A percentile compares a stretch with the other conserved stretches of the same genome.
phyloP scores from a whole-genome alignment of 2,329 filamentous ascomycete genomes.

The Davidsoniella australis region DNA sequence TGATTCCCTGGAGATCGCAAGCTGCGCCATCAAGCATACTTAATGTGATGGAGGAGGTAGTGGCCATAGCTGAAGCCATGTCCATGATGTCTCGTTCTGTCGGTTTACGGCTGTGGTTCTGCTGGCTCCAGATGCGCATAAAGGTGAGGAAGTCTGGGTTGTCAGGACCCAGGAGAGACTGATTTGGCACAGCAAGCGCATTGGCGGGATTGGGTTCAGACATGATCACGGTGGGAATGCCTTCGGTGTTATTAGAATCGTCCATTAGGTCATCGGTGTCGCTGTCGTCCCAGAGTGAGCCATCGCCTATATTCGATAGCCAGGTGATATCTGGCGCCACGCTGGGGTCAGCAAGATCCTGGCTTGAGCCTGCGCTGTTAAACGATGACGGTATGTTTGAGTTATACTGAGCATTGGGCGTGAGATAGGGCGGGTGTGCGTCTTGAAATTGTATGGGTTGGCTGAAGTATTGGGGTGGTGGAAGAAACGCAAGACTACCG shows the following conservation, averaged over 20 bases:
- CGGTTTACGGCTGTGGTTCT: not conserved
- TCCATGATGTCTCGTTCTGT: not conserved
- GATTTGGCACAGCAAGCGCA: slow-evolving; percentile 20
- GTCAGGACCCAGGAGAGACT: slow-evolving; percentile 26
- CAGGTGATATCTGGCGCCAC: too few relatives aligned
- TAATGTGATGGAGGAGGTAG: slow-evolving; percentile 19
- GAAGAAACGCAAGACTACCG: too few relatives aligned
- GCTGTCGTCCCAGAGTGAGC: not conserved
- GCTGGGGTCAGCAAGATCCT: too few relatives aligned
- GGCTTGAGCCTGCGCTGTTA: too few relatives aligned
- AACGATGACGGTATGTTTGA: too few relatives aligned
- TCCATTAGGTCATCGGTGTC: slow-evolving; percentile 16
- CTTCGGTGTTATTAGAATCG: too few relatives aligned
- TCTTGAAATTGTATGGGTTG: too few relatives aligned
- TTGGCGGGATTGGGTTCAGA: slow-evolving; percentile 19
- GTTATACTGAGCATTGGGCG: too few relatives aligned
- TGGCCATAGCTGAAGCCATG: not conserved
- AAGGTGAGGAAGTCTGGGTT: slow-evolving; percentile 35
- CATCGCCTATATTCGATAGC: too few relatives aligned
- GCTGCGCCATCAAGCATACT: slow-evolving; percentile 35
- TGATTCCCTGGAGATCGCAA: slow-evolving; percentile 41
- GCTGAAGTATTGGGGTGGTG: too few relatives aligned
- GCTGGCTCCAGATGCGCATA: slow-evolving; percentile 28
- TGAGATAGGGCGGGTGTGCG: too few relatives aligned
- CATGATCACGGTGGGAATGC: too few relatives aligned